Evolutionary conservation across 768 basidiomycete genomes (phyloP), one percentile per base, ranked within the genome.

Genomic region (Tricholoma hemisulphureum): DNA sequence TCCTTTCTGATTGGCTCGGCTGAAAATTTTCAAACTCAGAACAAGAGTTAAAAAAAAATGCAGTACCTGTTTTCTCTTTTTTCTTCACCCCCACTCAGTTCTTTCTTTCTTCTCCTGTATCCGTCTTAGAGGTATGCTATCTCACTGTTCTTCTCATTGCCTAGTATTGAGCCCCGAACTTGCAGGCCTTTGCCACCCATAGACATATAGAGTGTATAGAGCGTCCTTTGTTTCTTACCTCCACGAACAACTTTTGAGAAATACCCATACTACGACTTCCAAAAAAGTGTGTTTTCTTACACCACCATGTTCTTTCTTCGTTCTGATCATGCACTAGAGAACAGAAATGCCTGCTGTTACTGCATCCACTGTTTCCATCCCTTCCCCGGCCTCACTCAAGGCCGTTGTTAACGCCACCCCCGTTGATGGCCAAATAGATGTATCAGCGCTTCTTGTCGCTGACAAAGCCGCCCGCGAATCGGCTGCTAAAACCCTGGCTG

Each of bases 401-500:
- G 83, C 87, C 58, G 74, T 76, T 50, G 70, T 67, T 45, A 65
- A 63, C 61, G 65, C 75, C 57, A 21, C 39, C 31, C 78, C 82
- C 60, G 78, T 82, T 55, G 81, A 82, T 56, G 84, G 81, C 66
- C 80, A 85, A 66, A 76, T 92, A 62, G 88, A 95, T 74, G 72
- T 89, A 60, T 72, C 89, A 55, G 72, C 87, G 59, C 87, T 96
- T 63, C 93, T 96, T 69, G 85, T 82, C 63, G 79, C 89, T 63
- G 95, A 96, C 80, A 95, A 94, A 78, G 82, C 87, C 62, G 77
- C 84, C 55, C 91, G 93, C 68, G 84, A 85, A 46, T 75, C 86
- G 57, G 86, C 93, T 34, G 88, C 85, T 59, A 76, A 82, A 65
- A 74, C 81, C 34, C 79, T 98, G 63, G 88, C 85, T 63, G 83